phyloP scores from a whole-genome alignment of 345 rosid species.

The Toxicodendron radicans region DNA sequence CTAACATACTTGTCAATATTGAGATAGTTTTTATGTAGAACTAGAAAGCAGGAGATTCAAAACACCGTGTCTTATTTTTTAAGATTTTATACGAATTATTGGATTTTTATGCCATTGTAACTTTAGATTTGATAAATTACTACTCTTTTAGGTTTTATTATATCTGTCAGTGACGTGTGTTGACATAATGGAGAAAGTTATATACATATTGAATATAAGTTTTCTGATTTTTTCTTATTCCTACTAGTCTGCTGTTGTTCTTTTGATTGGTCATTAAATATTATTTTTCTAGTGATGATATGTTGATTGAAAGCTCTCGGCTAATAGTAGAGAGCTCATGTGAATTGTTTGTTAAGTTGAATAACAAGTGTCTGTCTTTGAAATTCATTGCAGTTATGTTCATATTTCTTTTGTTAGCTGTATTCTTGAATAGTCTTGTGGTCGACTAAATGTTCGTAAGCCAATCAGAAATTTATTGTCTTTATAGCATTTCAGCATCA shows the following conservation, averaged over 20 bases:
- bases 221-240: not conserved
- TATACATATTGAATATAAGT: not conserved
- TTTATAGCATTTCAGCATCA: not conserved
- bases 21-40: too few relatives aligned
- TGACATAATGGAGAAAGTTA: not conserved
- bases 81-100: not conserved
- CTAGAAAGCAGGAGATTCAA: too few relatives aligned
- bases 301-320: not conserved
- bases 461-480: not conserved
- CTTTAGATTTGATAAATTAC: not conserved
- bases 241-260: not conserved
- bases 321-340: conserved; percentile 5
- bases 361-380: not conserved
- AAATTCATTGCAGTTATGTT: not conserved
- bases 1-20: too few relatives aligned
- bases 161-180: not conserved
- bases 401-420: not conserved
- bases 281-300: not conserved
- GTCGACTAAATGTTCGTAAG: not conserved
- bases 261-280: not conserved
- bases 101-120: not conserved
- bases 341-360: not conserved
- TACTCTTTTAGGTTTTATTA: not conserved
- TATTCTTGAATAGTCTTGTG: conserved; percentile 4
- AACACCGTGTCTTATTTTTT: too few relatives aligned